Conservation (phyloP, 1,139 yeast genomes). For the Wickerhamomyces sp. region DNA sequence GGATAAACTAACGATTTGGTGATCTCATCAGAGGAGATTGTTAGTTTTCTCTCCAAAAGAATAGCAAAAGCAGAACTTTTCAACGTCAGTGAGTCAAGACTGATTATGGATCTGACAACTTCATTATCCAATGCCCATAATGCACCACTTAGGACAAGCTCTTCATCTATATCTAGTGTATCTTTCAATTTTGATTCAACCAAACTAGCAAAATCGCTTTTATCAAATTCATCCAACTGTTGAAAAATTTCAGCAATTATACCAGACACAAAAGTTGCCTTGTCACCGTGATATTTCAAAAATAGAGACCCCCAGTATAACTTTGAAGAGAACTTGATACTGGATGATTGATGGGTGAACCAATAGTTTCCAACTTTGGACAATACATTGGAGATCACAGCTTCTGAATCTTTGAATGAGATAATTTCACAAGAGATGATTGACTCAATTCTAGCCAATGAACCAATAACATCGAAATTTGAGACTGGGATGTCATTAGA, state of each 20-base stretch:
- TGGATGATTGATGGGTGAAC: slow-evolving; percentile 21
- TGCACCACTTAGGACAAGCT: slow-evolving; percentile 13
- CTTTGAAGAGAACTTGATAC: slow-evolving; percentile 16
- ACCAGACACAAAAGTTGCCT: slow-evolving; percentile 27
- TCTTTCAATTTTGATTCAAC: slow-evolving; percentile 1
- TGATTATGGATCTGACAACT: slow-evolving; percentile 7
- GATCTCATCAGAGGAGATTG: slow-evolving; percentile 9
- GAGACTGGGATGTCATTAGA: slow-evolving; percentile 34
- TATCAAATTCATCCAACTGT: slow-evolving; percentile 26
- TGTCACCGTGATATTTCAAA: slow-evolving; percentile 13
- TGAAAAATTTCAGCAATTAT: slow-evolving; percentile 37
- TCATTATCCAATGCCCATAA: slow-evolving; percentile 19
- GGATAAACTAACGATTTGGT: neutral
- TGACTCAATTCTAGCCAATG: slow-evolving; percentile 34
- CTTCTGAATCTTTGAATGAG: slow-evolving; percentile 17
- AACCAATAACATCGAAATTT: slow-evolving; percentile 44
- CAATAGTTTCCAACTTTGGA: slow-evolving; percentile 42
- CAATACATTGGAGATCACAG: slow-evolving; percentile 23
- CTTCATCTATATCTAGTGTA: slow-evolving; percentile 2
- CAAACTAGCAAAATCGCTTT: slow-evolving; percentile 6
- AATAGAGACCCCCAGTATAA: slow-evolving; percentile 29
- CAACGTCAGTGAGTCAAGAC: slow-evolving; percentile 3
- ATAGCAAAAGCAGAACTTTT: slow-evolving; percentile 8
- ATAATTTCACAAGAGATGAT: slow-evolving; percentile 25
- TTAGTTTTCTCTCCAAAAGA: slow-evolving; percentile 12